Percentiles rank a stretch among this genome's conserved stretches.
Evolutionary conservation across 2,329 filamentous ascomycete species (phyloP).

Genomic region (Fusarium gaditjirri): DNA sequence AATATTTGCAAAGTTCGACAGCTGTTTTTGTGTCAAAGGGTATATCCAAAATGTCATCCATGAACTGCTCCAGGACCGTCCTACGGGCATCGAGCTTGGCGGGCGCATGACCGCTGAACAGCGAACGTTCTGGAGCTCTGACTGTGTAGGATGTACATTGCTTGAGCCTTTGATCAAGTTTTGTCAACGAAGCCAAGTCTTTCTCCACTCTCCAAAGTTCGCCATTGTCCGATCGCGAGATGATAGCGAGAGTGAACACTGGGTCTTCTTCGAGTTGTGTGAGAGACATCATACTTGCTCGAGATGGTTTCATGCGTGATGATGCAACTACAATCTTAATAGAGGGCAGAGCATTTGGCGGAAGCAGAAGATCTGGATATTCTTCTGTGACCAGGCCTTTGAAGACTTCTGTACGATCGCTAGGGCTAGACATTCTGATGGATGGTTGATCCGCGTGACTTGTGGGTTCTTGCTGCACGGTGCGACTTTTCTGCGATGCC

Average conservation of each 20-base stretch:
- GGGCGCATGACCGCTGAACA: slow-evolving; percentile 93
- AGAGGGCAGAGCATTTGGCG: slow-evolving; percentile 87
- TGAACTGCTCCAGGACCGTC: slow-evolving; percentile 82
- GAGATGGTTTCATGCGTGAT: slow-evolving; percentile 91
- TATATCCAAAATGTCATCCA: slow-evolving; percentile 86
- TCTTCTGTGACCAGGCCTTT: slow-evolving; percentile 85
- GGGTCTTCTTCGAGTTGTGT: slow-evolving; percentile 89
- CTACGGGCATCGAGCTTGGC: slow-evolving; percentile 92
- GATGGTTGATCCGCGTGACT: slow-evolving; percentile 28
- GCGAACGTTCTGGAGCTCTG: slow-evolving; percentile 81
- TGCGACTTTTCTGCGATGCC: slow-evolving; percentile 14
- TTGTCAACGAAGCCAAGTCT: slow-evolving; percentile 81
- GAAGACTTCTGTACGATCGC: slow-evolving; percentile 68
- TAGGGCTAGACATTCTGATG: slow-evolving; percentile 51
- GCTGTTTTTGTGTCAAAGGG: slow-evolving; percentile 81
- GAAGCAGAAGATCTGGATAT: slow-evolving; percentile 84
- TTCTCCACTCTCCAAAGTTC: slow-evolving; percentile 98
- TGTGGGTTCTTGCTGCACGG: slow-evolving; percentile 9
- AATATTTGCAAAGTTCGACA: slow-evolving; percentile 84
- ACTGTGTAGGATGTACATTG: slow-evolving; percentile 77
- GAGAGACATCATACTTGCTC: slow-evolving; percentile 83
- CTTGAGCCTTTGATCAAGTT: slow-evolving; percentile 84
- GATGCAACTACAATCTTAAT: slow-evolving; percentile 90
- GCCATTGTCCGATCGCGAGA: slow-evolving; percentile 76
- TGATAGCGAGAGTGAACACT: slow-evolving; percentile 90